Percentiles rank a stretch among this genome's conserved stretches.
Evolutionary conservation across 306 rosid genomes (phyloP).

Genomic region (Oxytropis ochrocephala): DNA sequence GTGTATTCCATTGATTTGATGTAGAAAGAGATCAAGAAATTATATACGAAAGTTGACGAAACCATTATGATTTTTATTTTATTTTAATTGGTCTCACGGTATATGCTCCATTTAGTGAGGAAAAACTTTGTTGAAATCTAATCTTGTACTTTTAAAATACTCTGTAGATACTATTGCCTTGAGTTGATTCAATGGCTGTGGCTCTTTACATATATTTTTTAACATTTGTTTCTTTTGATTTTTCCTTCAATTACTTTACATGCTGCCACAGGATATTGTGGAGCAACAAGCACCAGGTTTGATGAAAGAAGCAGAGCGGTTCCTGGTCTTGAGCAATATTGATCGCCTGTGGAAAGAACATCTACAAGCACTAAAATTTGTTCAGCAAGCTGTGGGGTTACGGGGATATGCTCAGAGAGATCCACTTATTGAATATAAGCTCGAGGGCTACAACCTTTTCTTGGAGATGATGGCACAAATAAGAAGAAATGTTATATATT

Average conservation of each 20-base stretch:
- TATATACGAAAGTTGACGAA: neutral
- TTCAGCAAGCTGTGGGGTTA: constrained; percentile 93
- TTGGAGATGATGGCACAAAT: constrained; percentile 98
- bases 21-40: neutral
- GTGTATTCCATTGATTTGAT: neutral
- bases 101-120: too few species aligned
- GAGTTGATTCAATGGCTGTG: neutral
- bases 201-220: neutral
- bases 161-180: neutral
- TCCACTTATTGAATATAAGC: constrained; percentile 95
- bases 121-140: too few species aligned
- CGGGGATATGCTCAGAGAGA: constrained; percentile 95
- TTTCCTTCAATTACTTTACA: neutral
- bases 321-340: constrained; percentile 79
- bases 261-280: constrained; percentile 47
- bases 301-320: constrained; percentile 95
- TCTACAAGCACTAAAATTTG: constrained; percentile 85
- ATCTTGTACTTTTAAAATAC: neutral
- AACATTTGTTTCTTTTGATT: neutral
- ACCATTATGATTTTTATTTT: neutral
- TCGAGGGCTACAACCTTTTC: constrained; percentile 97
- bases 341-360: constrained; percentile 98
- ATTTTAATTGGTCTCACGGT: neutral
- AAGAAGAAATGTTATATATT: constrained; percentile 92
- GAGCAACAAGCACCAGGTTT: constrained; percentile 79